Base-by-base conservation (phyloP, 2,329 filamentous ascomycete genomes). In the Alternaria arborescens region DNA sequence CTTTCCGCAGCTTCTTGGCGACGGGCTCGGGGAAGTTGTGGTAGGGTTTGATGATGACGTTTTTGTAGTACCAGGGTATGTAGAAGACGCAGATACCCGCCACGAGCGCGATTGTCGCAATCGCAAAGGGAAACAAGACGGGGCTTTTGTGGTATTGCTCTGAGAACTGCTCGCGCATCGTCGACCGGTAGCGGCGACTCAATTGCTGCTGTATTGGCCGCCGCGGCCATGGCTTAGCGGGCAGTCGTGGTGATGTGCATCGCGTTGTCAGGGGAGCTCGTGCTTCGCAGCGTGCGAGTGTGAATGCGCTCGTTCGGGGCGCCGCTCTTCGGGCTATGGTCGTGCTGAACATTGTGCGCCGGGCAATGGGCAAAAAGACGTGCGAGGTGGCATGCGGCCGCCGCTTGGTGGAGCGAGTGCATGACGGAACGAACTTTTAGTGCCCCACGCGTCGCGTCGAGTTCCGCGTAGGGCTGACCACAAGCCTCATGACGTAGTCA, bases 1-100 rank as follows among this genome's bases (percentile, higher is more conserved):
- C 95, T 67, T 89, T 87, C 32, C 95, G 91, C 47, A 99, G 84
- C 62, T 91, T 88, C 71, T 91, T 89, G 10, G 91, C 91, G 34
- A 94, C 88, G 1, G 88, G 84, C 42, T 91, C 87, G 3, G 92
- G 92, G 74, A 83, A 88, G 55, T 85, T 84, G 75, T 85, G 82
- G 70, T 84, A 85, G 12, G 82, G 77, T 48, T 74, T 79, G 51
- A 82, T 71, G 63, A 84, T 82, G 71, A 83, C 79, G 58, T 77
- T 77, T 22, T 78, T 73, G 71, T 84, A 83, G 70, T 82, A 75
- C 72, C 80, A 81, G 50, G 83, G 82, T 51, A 80, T 77, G 69
- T 81, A 84, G 57, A 79, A 65, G 41, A 81, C 68, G 38, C 64
- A 69, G 63, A 77, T 73, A 52, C 71, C 77, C n/a, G 77, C 71